These are phyloP conservation scores for Lophiotrema nucula DNA, from an alignment of 495 filamentous ascomycete genomes.

Conservation along the genomic window DNA sequence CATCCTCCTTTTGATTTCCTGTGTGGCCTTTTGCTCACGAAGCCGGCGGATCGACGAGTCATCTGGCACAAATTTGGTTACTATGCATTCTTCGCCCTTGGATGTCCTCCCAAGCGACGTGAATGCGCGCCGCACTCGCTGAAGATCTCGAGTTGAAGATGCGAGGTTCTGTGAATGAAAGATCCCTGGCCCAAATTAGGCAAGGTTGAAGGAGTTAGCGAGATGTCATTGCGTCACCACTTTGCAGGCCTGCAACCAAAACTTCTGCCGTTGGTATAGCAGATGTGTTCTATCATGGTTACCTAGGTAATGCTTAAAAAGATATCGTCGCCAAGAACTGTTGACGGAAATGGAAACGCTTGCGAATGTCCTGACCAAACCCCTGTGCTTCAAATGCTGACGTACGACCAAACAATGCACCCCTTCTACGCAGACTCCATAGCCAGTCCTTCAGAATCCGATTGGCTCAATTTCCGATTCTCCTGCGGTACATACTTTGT, in stretches of 20 bases:
- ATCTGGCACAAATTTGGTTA: slow-evolving; percentile 14
- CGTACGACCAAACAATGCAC: too few relatives aligned
- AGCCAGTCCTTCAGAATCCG: not conserved
- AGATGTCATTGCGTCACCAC: not conserved
- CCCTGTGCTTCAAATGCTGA: not conserved
- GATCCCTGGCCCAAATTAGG: not conserved
- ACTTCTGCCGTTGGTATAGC: too few relatives aligned
- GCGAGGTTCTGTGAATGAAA: not conserved
- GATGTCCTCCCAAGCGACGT: too few relatives aligned
- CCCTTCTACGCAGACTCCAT: too few relatives aligned
- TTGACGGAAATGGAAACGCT: not conserved
- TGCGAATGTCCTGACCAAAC: too few relatives aligned
- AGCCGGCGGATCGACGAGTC: slow-evolving; percentile 11
- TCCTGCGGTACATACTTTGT: slow-evolving; percentile 13
- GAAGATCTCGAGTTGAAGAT: too few relatives aligned
- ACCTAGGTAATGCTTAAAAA: not conserved
- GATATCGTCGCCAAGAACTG: too few relatives aligned
- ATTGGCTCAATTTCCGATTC: not conserved
- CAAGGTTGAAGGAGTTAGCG: not conserved
- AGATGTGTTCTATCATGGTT: too few relatives aligned
- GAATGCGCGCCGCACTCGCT: too few relatives aligned
- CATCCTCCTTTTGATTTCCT: slow-evolving; percentile 24
- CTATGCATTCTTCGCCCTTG: too few relatives aligned
- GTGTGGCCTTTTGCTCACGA: slow-evolving; percentile 22
- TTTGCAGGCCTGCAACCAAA: not conserved